Percentiles rank a stretch among this genome's conserved stretches.
phyloP scores from a whole-genome alignment of 768 basidiomycete genomes.

The Auriscalpium microsporum region DNA sequence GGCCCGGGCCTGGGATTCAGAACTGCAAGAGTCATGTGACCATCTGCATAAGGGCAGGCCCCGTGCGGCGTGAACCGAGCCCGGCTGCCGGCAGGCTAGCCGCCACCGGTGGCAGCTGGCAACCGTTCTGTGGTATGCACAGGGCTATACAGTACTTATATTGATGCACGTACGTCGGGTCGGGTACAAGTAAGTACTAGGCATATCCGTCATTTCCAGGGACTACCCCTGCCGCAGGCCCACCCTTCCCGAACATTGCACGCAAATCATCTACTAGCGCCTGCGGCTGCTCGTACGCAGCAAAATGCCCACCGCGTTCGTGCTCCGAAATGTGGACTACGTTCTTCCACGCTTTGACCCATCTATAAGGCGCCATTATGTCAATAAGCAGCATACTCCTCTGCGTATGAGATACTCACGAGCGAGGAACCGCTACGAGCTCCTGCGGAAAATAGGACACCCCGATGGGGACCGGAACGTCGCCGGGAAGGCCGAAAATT shows the following conservation, averaged over 20 bases:
- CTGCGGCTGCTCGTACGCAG: constrained; percentile 42
- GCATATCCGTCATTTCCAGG: constrained; percentile 34
- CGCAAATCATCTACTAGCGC: constrained; percentile 40
- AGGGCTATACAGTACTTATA: too few species aligned
- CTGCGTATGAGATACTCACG: constrained; percentile 23
- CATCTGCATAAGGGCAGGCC: too few species aligned
- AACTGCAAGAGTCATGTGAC: too few species aligned
- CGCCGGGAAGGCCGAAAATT: background rate
- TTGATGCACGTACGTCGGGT: too few species aligned
- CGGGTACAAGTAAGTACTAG: too few species aligned
- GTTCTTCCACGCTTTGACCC: constrained; percentile 29
- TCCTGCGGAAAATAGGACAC: constrained; percentile 47
- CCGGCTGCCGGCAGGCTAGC: too few species aligned
- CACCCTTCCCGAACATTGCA: constrained; percentile 48
- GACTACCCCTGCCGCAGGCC: constrained; percentile 41
- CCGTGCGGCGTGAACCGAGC: too few species aligned
- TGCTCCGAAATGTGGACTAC: constrained; percentile 45
- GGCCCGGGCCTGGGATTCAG: too few species aligned
- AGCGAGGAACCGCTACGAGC: constrained; percentile 25
- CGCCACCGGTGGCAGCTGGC: too few species aligned
- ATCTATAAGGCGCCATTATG: constrained; percentile 26
- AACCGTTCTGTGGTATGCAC: too few species aligned
- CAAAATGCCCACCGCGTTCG: constrained; percentile 49
- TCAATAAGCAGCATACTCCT: background rate
- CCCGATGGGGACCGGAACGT: constrained; percentile 33